Percentiles rank a stretch among this genome's conserved stretches.
These are phyloP conservation scores for Stachybotrys chartarum DNA, from an alignment of 2,329 filamentous ascomycete genomes.

Conservation along the genomic window DNA sequence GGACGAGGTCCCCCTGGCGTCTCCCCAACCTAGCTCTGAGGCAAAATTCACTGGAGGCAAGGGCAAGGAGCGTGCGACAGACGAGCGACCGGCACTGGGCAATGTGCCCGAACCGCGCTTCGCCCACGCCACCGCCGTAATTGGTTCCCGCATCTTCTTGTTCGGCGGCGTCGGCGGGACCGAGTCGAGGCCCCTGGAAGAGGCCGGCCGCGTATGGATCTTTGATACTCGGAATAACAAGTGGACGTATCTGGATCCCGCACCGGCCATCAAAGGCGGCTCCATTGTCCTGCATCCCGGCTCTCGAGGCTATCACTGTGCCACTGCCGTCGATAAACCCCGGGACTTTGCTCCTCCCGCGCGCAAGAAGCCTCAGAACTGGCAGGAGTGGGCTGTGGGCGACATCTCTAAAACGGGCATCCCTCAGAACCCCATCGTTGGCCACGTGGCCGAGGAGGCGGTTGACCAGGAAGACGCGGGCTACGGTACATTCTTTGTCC, in stretches of 20 bases:
- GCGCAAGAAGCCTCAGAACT: conserved; percentile 33
- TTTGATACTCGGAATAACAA: conserved; percentile 57
- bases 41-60: conserved; percentile 24
- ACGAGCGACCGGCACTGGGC: conserved; percentile 19
- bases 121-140: conserved; percentile 63
- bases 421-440: conserved; percentile 52
- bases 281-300: conserved; percentile 41
- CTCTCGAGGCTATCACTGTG: conserved; percentile 65
- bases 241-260: conserved; percentile 62
- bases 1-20: conserved; percentile 33
- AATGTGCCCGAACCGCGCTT: conserved; percentile 60
- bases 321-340: conserved; percentile 50
- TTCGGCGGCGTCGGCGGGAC: conserved; percentile 72
- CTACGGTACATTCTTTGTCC: conserved; percentile 64
- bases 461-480: conserved; percentile 55
- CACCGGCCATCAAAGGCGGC: conserved; percentile 32
- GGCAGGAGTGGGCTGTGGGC: conserved; percentile 50
- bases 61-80: conserved; percentile 27
- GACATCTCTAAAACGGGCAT: conserved; percentile 47
- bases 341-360: conserved; percentile 34
- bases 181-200: conserved; percentile 64
- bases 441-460: conserved; percentile 48
- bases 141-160: conserved; percentile 66
- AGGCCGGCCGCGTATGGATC: conserved; percentile 68
- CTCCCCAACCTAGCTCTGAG: conserved; percentile 14